Conservation (phyloP, 345 rosid species). For the Limnanthes douglasii region DNA sequence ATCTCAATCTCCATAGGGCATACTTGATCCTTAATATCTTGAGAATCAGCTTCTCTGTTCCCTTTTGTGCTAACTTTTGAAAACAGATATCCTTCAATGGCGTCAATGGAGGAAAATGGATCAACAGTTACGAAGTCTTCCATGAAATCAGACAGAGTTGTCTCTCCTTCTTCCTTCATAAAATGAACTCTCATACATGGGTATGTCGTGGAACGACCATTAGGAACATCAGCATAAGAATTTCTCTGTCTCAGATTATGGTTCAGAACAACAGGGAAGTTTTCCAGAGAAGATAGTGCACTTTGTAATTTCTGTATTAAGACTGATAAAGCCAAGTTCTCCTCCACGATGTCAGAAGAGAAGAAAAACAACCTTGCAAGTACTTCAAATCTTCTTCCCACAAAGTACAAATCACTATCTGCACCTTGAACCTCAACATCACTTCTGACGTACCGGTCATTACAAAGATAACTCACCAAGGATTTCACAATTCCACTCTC, state of each 20-base stretch:
- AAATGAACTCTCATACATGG: conserved; percentile 70
- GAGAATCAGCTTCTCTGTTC: conserved; percentile 14
- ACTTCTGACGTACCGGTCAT: conserved; percentile 36
- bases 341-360: conserved; percentile 19
- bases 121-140: conserved; percentile 53
- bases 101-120: conserved; percentile 57
- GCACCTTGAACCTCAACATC: conserved; percentile 15
- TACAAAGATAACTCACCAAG: conserved; percentile 44
- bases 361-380: conserved; percentile 44
- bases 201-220: conserved; percentile 28
- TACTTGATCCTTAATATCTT: conserved; percentile 18
- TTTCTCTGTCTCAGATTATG: conserved; percentile 36
- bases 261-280: conserved; percentile 55
- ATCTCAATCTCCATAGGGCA: too few species aligned
- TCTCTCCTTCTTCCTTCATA: conserved; percentile 55
- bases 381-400: conserved; percentile 58
- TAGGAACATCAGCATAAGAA: conserved; percentile 55
- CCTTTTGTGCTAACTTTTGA: conserved; percentile 35
- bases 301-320: conserved; percentile 57
- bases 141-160: conserved; percentile 36
- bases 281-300: conserved; percentile 72
- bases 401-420: conserved; percentile 11
- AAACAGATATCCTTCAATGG: conserved; percentile 47
- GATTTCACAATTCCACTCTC: conserved; percentile 84
- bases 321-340: conserved; percentile 33